Evolutionary conservation across 2,329 filamentous ascomycete species (phyloP).

Genomic region (Sporothrix euskadiensis): DNA sequence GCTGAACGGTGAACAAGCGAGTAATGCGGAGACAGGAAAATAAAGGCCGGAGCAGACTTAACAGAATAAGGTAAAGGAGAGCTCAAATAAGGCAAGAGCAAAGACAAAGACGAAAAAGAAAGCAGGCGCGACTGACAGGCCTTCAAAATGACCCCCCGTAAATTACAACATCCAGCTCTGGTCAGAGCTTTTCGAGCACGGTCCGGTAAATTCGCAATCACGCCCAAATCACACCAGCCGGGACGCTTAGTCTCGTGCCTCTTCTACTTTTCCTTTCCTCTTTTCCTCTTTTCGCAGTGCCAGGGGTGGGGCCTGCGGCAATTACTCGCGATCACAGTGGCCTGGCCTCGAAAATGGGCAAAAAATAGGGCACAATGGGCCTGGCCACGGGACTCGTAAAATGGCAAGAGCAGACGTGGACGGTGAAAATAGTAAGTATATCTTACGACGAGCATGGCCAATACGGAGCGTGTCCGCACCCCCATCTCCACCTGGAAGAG

Average conservation of each 20-base stretch:
- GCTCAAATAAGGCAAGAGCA: too few species aligned
- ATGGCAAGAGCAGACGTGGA: neutral
- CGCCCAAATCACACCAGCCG: slow-evolving; percentile 19
- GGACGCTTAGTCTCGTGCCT: neutral
- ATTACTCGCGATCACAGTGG: neutral
- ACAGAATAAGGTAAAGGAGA: neutral
- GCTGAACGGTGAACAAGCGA: neutral
- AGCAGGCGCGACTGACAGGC: neutral
- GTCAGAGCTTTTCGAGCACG: slow-evolving; percentile 15
- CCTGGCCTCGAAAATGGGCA: neutral
- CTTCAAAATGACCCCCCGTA: slow-evolving; percentile 1
- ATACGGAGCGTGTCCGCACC: slow-evolving; percentile 8
- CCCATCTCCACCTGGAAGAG: neutral
- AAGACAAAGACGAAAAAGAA: neutral
- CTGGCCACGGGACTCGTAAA: neutral
- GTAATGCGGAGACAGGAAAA: neutral
- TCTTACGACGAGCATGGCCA: neutral
- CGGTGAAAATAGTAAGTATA: neutral
- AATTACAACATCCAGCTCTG: slow-evolving; percentile 2
- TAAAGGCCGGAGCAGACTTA: neutral
- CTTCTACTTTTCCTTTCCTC: neutral
- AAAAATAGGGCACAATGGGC: neutral
- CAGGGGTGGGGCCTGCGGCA: slow-evolving; percentile 18
- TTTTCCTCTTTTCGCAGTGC: neutral
- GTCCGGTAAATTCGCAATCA: slow-evolving; percentile 24